Conservation (phyloP, 495 filamentous ascomycete species). For the Recurvomyces mirabilis region DNA sequence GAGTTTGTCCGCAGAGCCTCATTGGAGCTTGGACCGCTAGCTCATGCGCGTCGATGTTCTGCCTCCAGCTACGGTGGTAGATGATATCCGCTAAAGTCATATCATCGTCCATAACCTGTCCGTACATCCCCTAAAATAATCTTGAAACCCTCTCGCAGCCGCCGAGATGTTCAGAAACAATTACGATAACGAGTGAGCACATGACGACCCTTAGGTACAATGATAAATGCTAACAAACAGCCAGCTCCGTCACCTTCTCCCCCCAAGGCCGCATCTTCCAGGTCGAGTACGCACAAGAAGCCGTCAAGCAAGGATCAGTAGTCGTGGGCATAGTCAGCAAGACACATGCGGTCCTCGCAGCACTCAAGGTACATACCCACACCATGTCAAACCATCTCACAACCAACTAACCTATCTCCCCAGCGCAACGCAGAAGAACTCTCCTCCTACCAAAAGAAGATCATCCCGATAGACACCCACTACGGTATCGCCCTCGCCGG, state of each 20-base stretch:
- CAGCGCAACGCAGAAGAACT: constrained; percentile 98
- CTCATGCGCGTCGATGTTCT: too few relatives aligned
- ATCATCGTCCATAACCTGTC: too few relatives aligned
- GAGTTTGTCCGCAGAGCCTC: too few relatives aligned
- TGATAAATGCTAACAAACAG: too few relatives aligned
- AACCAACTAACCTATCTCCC: constrained; percentile 13
- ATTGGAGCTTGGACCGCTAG: too few relatives aligned
- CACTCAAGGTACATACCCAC: constrained; percentile 66
- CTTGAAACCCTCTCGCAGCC: too few relatives aligned
- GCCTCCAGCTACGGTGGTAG: too few relatives aligned
- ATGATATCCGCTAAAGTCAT: too few relatives aligned
- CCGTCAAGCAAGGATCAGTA: constrained; percentile 97
- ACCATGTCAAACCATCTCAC: constrained; percentile 4
- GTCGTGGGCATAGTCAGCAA: constrained; percentile 95
- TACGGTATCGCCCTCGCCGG: constrained; percentile 92
- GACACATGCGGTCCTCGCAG: constrained; percentile 91
- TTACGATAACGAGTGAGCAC: constrained; percentile 99
- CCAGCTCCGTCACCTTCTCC: too few relatives aligned
- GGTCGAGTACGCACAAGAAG: constrained; percentile 97
- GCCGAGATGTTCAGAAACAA: constrained; percentile 95
- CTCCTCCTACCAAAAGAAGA: constrained; percentile 98
- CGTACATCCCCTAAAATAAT: too few relatives aligned
- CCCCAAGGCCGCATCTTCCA: constrained; percentile 99
- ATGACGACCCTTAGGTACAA: too few relatives aligned
- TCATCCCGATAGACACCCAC: constrained; percentile 91